A percentile compares a stretch with the other conserved stretches of the same genome.
Evolutionary conservation across 2,329 filamentous ascomycete genomes (phyloP).

Genomic region (Colletotrichum sp.): DNA sequence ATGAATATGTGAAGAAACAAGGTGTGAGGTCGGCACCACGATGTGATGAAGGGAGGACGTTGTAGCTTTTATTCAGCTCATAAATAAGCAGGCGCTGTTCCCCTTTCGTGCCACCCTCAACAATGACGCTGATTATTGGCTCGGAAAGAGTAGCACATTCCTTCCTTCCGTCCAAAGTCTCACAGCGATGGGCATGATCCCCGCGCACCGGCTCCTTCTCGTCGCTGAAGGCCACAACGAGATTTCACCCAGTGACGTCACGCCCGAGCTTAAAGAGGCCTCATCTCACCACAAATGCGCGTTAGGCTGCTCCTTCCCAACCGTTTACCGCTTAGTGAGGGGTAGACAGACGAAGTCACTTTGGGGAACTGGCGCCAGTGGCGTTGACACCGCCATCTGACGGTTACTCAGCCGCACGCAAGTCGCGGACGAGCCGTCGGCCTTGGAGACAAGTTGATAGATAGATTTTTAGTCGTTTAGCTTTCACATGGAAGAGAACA

Average conservation of each 20-base stretch:
- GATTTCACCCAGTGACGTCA: not conserved
- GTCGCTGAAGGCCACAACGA: not conserved
- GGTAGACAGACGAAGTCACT: not conserved
- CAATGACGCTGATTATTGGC: not conserved
- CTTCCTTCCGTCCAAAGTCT: not conserved
- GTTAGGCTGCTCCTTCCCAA: not conserved
- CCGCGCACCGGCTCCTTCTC: not conserved
- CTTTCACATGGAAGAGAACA: not conserved
- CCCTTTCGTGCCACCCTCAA: not conserved
- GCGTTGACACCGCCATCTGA: not conserved
- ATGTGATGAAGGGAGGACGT: not conserved
- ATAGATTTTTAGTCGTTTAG: not conserved
- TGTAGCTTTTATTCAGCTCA: not conserved
- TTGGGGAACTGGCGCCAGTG: not conserved
- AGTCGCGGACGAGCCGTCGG: not conserved
- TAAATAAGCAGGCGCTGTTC: not conserved
- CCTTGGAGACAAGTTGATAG: not conserved
- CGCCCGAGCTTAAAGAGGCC: not conserved
- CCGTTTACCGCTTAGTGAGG: not conserved
- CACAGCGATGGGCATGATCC: not conserved
- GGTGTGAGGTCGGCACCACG: fast-evolving
- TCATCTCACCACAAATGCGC: not conserved
- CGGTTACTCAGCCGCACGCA: not conserved
- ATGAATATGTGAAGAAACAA: fast-evolving
- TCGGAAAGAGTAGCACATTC: not conserved